Base-by-base conservation (phyloP, 73 alveolate genomes). In the Paraurostyla sp. region DNA sequence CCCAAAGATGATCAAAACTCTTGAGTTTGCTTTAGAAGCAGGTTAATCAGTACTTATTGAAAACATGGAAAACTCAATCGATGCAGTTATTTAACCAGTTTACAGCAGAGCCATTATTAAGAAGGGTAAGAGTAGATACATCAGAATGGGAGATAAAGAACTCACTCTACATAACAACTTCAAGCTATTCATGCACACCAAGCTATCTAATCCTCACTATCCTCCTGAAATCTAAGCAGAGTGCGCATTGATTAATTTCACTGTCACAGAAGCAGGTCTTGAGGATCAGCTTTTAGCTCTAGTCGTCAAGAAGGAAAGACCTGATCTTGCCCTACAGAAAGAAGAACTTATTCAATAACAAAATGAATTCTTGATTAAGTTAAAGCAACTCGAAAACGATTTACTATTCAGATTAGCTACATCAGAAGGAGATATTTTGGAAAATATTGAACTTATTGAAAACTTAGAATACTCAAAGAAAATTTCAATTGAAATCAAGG, bases 181-280 rank as follows among this genome's bases (percentile, higher is more conserved):
- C 98, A 95, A 94, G 83, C 97, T 99, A 58, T 96, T 97, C 93
- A 84, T 99, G 98, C 99, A 99, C 93, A 99, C 99, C 43, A 97
- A 99, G 95, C 92, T 99, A 56, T 96, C 99, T 25, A 99, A 99
- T 83, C 99, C 99, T 4, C 99, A 99, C 87, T 99, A 99, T 83
- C 99, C 99, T n/a, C 99, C 99, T 48, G 99, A 99, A 96, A 98
- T 97, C 71, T 98, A 99, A 95, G 99, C 99, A 4, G 99, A 99
- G 88, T 97, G 99, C 65, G 97, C 99, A 15, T 95, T 99, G 49
- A 99, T 99, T 52, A 99, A 99, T 98, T 99, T 98, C 95, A 98
- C 99, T 42, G 99, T 99, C 78, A 99, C 99, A 43, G 99, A 99
- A 93, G 99, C 91, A 76, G 99, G 99, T 94, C 93, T 98, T 57